Evolutionary conservation across 257 asterid species (phyloP).

Genomic region (Thymus mandschuricus): DNA sequence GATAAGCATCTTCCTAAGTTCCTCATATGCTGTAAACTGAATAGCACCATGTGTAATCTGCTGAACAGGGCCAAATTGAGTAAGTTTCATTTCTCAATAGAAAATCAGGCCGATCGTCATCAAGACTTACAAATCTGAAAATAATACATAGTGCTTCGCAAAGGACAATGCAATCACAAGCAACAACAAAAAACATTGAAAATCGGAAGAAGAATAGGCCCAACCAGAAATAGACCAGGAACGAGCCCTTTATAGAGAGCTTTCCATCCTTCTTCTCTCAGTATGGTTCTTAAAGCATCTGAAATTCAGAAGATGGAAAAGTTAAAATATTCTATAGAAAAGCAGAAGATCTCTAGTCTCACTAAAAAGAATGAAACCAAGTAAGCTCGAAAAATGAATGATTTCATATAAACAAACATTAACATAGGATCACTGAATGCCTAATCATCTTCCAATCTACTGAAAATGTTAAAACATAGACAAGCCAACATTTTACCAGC

Average conservation of each 20-base stretch:
- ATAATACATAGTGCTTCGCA: background rate
- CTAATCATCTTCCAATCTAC: background rate
- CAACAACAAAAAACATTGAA: background rate
- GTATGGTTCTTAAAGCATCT: conserved; percentile 91
- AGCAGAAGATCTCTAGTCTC: background rate
- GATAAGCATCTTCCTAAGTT: conserved; percentile 68
- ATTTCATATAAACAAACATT: background rate
- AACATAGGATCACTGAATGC: background rate
- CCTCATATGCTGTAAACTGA: conserved; percentile 93
- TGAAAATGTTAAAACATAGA: background rate
- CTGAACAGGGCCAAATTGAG: conserved; percentile 48
- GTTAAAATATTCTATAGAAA: conserved; percentile 3
- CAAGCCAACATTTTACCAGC: background rate
- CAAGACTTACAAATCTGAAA: conserved; percentile 9
- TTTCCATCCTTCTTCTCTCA: conserved; percentile 95
- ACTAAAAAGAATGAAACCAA: background rate
- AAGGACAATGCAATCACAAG: conserved; percentile 12
- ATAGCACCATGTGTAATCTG: conserved; percentile 98
- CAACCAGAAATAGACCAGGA: conserved; percentile 89
- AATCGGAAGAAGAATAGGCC: conserved; percentile 34
- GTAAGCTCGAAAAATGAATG: background rate
- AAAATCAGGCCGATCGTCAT: conserved; percentile 17
- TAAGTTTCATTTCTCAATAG: conserved; percentile 18
- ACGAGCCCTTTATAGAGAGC: conserved; percentile 87
- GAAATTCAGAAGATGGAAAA: conserved; percentile 36